phyloP scores from a whole-genome alignment of 441 rosid species.

The Corymbia calophylla region DNA sequence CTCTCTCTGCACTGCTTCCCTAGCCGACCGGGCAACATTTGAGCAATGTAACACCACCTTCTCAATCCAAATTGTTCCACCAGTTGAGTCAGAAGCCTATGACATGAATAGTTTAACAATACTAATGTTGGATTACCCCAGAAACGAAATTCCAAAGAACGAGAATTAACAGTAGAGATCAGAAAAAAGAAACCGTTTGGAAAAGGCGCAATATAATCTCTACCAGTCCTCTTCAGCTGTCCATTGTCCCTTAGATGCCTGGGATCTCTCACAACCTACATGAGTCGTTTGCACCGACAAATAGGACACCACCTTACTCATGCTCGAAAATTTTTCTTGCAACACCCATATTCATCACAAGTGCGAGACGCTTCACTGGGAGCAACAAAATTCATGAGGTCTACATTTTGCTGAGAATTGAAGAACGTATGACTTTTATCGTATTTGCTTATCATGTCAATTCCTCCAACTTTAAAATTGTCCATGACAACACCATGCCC shows the following conservation, averaged over 20 bases:
- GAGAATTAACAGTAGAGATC: background rate
- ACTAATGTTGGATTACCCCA: background rate
- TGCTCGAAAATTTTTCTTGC: background rate
- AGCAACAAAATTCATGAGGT: background rate
- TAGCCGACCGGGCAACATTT: background rate
- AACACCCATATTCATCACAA: background rate
- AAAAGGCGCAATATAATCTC: background rate
- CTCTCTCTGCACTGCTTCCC: slow-evolving; percentile 13
- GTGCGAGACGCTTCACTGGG: background rate
- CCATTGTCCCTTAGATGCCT: slow-evolving; percentile 7
- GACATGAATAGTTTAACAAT: background rate
- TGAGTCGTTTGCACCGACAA: background rate
- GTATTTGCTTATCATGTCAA: background rate
- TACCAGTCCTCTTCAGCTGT: slow-evolving; percentile 4
- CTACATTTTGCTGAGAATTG: background rate
- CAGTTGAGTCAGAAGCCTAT: background rate
- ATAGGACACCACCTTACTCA: background rate
- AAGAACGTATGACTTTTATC: background rate
- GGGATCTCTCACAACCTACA: background rate
- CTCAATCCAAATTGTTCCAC: background rate
- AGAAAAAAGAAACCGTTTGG: background rate
- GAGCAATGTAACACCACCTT: background rate
- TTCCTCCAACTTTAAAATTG: slow-evolving; percentile 1
- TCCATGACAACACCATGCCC: slow-evolving; percentile 1
- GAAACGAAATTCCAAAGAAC: background rate